Evolutionary conservation across 164 flowering plant species (phyloP).

Genomic region (Cinnamomum chago): DNA sequence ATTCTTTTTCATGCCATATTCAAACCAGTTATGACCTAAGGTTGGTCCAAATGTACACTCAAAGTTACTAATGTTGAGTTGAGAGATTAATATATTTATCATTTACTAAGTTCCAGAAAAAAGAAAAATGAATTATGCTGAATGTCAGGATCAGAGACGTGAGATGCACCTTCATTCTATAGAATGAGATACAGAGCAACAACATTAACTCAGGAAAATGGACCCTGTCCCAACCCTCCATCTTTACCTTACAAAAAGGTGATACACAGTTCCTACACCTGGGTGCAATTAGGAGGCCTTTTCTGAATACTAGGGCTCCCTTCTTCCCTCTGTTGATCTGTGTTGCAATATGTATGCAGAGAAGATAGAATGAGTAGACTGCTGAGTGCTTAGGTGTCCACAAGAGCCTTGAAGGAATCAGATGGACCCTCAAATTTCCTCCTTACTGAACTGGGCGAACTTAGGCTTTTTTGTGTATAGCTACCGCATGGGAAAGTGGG

Average conservation of each 20-base stretch:
- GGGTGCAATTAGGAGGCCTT: constrained; percentile 91
- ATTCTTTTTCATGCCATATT: no score
- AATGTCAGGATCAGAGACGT: neutral
- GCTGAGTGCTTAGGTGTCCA: constrained; percentile 78
- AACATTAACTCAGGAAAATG: constrained; percentile 70
- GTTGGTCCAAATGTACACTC: no score
- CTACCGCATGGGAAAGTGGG: no score
- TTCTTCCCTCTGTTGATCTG: constrained; percentile 62
- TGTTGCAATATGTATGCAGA: constrained; percentile 88
- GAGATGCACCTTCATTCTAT: neutral
- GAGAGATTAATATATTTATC: no score
- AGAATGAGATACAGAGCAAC: neutral
- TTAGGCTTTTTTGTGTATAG: no score
- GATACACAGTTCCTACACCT: constrained; percentile 65
- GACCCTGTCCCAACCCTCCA: constrained; percentile 89
- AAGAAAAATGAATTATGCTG: no score
- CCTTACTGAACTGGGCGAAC: constrained; percentile 22
- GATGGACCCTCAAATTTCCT: constrained; percentile 99
- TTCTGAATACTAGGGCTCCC: constrained; percentile 36
- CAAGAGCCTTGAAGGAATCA: constrained; percentile 94
- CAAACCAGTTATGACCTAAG: neutral
- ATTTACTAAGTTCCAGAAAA: no score
- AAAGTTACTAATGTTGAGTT: no score
- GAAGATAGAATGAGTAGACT: constrained; percentile 94
- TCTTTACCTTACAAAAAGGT: constrained; percentile 82